Percentiles rank a stretch among this genome's conserved stretches.
phyloP scores from a whole-genome alignment of 208 protist species.

The Trypanosoma cruzi region DNA sequence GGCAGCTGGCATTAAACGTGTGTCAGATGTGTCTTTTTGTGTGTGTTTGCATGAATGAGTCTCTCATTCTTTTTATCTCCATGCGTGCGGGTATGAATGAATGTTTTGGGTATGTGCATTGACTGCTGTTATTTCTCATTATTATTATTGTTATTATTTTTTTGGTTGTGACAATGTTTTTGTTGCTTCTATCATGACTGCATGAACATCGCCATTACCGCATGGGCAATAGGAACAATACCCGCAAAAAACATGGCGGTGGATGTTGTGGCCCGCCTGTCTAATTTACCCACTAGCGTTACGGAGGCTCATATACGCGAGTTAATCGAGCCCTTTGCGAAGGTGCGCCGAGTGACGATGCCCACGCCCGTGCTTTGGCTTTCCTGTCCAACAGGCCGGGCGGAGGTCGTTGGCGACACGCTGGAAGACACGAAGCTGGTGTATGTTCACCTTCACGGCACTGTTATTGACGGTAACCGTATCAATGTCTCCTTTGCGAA shows the following conservation, averaged over 20 bases:
- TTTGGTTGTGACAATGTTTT: not conserved
- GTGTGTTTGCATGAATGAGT: not conserved
- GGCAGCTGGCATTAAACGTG: not conserved
- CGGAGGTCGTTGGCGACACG: slow-evolving; percentile 37
- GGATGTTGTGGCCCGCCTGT: slow-evolving; percentile 38
- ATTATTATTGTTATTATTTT: not conserved
- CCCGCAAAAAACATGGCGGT: slow-evolving; percentile 17
- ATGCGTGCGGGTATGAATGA: not conserved
- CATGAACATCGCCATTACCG: not conserved
- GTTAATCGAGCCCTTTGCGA: slow-evolving; percentile 35
- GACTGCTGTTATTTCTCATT: slow-evolving; percentile 6
- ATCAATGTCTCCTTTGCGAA: slow-evolving; percentile 45
- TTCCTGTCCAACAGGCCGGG: slow-evolving; percentile 41
- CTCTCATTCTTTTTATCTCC: slow-evolving; percentile 4
- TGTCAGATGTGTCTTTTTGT: not conserved
- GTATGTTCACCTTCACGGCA: slow-evolving; percentile 40
- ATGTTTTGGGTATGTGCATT: not conserved
- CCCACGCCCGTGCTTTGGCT: slow-evolving; percentile 44
- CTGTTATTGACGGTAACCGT: slow-evolving; percentile 40
- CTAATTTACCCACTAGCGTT: slow-evolving; percentile 36
- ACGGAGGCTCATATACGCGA: slow-evolving; percentile 51
- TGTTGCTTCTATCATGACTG: not conserved
- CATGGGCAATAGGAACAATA: not conserved
- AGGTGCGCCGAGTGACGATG: slow-evolving; percentile 33
- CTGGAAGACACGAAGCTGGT: slow-evolving; percentile 43